Percentiles rank a stretch among this genome's conserved stretches.
These are phyloP conservation scores for Quercus rubra DNA, from an alignment of 306 rosid genomes.

Conservation along the genomic window DNA sequence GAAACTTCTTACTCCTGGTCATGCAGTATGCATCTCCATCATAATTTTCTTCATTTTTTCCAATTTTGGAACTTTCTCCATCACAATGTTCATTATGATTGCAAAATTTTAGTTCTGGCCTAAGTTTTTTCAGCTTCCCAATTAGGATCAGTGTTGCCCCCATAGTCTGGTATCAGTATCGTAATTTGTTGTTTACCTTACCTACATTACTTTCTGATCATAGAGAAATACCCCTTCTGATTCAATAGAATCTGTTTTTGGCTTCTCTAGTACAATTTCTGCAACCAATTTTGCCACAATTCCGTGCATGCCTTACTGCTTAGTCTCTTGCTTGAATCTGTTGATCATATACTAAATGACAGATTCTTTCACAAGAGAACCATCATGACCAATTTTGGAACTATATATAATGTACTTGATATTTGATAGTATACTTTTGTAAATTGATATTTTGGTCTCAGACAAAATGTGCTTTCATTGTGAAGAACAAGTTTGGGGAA, in stretches of 20 bases:
- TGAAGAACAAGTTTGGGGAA: too few species aligned
- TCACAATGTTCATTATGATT: neutral
- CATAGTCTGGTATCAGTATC: neutral
- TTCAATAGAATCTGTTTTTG: too few species aligned
- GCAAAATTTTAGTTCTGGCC: neutral
- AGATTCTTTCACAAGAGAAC: neutral
- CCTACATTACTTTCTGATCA: neutral
- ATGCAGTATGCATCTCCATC: neutral
- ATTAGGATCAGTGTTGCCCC: neutral
- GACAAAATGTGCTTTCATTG: neutral
- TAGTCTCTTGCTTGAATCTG: neutral
- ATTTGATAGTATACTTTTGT: neutral
- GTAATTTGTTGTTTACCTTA: neutral
- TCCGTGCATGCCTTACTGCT: too few species aligned
- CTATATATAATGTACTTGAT: too few species aligned
- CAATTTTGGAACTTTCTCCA: neutral
- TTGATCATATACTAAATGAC: too few species aligned
- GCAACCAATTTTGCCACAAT: too few species aligned
- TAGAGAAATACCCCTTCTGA: neutral
- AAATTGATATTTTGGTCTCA: neutral
- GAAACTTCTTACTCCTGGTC: neutral
- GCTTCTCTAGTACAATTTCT: neutral
- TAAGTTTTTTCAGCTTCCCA: neutral
- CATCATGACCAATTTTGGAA: neutral
- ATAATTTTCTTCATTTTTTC: too few species aligned